Conservation (phyloP, 2,329 filamentous ascomycete species). For the Colletotrichum endophyticum region DNA sequence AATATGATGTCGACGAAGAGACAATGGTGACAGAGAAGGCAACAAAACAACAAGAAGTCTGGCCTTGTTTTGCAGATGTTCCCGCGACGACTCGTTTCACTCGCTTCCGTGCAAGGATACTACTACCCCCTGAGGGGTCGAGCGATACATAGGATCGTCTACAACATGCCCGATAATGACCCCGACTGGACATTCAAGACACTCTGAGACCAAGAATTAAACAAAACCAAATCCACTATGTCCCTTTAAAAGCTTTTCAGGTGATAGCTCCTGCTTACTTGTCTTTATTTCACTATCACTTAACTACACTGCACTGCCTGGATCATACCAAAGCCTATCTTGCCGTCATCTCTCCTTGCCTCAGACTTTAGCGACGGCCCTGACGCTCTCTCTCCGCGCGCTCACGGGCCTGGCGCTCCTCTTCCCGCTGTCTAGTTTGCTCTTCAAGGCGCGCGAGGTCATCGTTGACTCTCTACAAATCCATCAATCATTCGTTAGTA, state of each 20-base stretch:
- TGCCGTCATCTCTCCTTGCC: neutral
- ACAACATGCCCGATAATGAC: neutral
- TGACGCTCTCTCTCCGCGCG: neutral
- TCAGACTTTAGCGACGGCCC: neutral
- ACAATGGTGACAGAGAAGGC: too few relatives aligned
- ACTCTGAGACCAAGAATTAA: neutral
- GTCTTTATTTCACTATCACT: neutral
- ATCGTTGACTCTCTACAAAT: neutral
- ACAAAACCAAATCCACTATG: neutral
- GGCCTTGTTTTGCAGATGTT: neutral
- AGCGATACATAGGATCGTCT: neutral
- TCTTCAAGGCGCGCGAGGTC: neutral
- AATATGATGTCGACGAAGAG: neutral
- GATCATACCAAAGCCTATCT: neutral
- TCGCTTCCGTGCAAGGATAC: neutral
- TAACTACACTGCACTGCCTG: neutral
- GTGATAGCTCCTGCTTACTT: neutral
- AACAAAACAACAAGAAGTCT: neutral
- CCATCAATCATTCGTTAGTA: neutral
- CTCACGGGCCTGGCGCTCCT: neutral
- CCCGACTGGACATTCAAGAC: neutral
- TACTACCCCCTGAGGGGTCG: neutral
- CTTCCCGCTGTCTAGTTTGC: neutral
- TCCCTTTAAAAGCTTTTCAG: neutral
- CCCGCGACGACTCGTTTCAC: neutral